Evolutionary conservation across 495 filamentous ascomycete genomes (phyloP), one percentile per base, ranked within the genome.

Genomic region (Sordaria brevicollis): DNA sequence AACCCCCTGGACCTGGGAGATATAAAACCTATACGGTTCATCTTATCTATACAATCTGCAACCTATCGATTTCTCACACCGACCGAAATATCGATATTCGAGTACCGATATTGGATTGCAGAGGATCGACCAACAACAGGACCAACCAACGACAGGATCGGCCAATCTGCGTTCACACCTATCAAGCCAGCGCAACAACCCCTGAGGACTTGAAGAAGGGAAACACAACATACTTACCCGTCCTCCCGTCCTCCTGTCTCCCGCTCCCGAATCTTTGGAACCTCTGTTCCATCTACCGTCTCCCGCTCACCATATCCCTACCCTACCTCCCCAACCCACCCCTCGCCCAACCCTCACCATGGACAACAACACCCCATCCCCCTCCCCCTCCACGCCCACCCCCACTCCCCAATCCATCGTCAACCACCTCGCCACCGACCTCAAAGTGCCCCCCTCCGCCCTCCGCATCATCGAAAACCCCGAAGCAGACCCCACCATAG

Each of bases 401-500:
- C n/a, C n/a, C n/a, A n/a, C n/a, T n/a, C n/a, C n/a, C n/a, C n/a
- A n/a, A n/a, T n/a, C n/a, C n/a, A n/a, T n/a, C n/a, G n/a, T n/a
- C n/a, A n/a, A n/a, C n/a, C n/a, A n/a, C n/a, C n/a, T n/a, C n/a
- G n/a, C n/a, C n/a, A n/a, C n/a, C n/a, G n/a, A n/a, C n/a, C n/a
- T n/a, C n/a, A n/a, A n/a, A n/a, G n/a, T n/a, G n/a, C n/a, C n/a
- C n/a, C n/a, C n/a, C 67, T 67, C n/a, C 35, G 65, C 35, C 34
- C 70, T 65, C 54, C 57, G 41, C n/a, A 25, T 70, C 35, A 38
- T 70, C 69, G 71, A 54, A 19, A 36, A 69, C 43, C 70, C 67
- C 66, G 69, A 74, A 66, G 71, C 76, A 25, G 76, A 80, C 67
- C 68, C 71, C 65, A 80, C 80, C 34, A 80, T 85, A 49, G 73